Base-by-base conservation (phyloP, 2,329 filamentous ascomycete genomes). In the Diaporthe capsici region DNA sequence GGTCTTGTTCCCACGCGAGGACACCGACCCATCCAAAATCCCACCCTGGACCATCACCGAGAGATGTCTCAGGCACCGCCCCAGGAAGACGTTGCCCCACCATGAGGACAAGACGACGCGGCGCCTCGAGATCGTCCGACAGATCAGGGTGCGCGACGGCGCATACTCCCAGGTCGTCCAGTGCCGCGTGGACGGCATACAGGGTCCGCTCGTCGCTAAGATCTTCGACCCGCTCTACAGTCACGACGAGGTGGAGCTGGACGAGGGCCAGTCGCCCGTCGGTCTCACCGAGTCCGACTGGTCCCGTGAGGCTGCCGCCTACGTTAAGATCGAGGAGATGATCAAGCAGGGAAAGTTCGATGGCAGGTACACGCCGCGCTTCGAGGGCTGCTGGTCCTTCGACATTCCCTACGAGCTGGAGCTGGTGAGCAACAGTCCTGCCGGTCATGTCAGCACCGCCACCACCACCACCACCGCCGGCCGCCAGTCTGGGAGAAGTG, bases 91-190 rank as follows among this genome's bases (percentile, higher is more conserved):
- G 37, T 22, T 1, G 37, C 58, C 58, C 58, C 37, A 60, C 34
- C 8, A 61, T 61, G 10, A 28, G 34, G 58, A 61, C 37, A 34
- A 22, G 37, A 61, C 22, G 13, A 2, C 28, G 34, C 58, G 58
- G 4, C 58, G 17, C 6, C 58, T 61, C 12, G 34, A 61, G 9
- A 61, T 61, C 12, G 10, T 61, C 37, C 58, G 28, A 22, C 58
- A 61, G 58, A 61, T 61, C 10, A 61, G 58, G 58, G 58, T 61
- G 34, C 37, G 58, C 58, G 58, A 61, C 20, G 58, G 58, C 37
- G 58, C 58, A 17, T 17, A 61, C 58, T 13, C 58, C 12, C 58
- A 61, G 58, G 58, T 61, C 9, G 58, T 61, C 22, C 58, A 34
- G 58, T 61, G 58, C 28, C 9, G 58, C 17, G 58, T 61, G 5